Evolutionary conservation across 2,329 filamentous ascomycete species (phyloP).

Genomic region (Exophiala calicioides): DNA sequence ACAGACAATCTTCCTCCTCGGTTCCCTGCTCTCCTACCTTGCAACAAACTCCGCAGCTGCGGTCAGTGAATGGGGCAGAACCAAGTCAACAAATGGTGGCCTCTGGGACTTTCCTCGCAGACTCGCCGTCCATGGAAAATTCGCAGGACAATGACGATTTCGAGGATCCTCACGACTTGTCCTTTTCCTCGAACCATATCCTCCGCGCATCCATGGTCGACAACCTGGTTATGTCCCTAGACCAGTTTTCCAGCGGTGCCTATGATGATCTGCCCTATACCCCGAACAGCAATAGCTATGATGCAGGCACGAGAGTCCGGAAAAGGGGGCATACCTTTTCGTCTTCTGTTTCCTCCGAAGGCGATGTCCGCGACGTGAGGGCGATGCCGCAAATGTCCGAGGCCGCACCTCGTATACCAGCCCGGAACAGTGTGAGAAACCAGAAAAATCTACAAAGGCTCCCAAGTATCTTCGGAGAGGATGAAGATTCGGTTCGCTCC

Average conservation of each 20-base stretch:
- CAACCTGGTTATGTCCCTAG: conserved; percentile 92
- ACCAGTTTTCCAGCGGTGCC: conserved; percentile 66
- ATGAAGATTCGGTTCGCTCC: conserved; percentile 42
- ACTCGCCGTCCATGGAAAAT: conserved; percentile 17
- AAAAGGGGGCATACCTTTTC: conserved; percentile 61
- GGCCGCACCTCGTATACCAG: conserved; percentile 15
- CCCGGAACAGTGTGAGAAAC: conserved; percentile 34
- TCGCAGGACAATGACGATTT: conserved; percentile 25
- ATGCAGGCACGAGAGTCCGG: conserved; percentile 39
- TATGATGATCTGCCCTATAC: conserved; percentile 25
- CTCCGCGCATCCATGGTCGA: conserved; percentile 89
- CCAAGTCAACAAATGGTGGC: conserved; percentile 14
- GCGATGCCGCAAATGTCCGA: conserved; percentile 39
- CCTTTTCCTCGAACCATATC: conserved; percentile 71
- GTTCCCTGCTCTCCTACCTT: conserved; percentile 12
- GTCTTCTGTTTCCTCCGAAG: conserved; percentile 61
- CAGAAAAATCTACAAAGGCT: conserved; percentile 54
- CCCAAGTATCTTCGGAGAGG: conserved; percentile 59
- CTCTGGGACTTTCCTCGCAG: conserved; percentile 21
- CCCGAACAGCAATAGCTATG: conserved; percentile 28
- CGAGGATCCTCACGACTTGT: conserved; percentile 81
- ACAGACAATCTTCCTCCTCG: conserved; percentile 9
- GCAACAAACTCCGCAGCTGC: conserved; percentile 5
- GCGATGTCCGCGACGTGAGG: conserved; percentile 42
- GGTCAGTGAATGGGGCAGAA: conserved; percentile 5